Conservation (phyloP, 768 basidiomycete species). For the Pleurotus cornucopiae region DNA sequence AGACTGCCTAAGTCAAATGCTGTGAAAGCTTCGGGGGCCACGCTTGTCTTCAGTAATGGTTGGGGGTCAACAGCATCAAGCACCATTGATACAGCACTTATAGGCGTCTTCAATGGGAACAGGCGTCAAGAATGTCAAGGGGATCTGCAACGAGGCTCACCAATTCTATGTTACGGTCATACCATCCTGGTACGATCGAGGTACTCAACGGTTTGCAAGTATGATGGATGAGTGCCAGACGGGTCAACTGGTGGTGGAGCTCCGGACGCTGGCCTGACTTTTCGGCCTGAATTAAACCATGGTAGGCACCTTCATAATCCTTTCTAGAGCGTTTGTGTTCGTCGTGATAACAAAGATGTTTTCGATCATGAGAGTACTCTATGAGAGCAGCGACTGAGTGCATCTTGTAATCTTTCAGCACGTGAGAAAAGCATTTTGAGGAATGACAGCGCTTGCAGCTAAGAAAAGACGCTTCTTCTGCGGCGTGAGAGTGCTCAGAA, state of each 20-base stretch:
- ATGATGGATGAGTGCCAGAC: constrained; percentile 44
- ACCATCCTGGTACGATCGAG: constrained; percentile 53
- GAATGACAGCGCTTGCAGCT: constrained; percentile 38
- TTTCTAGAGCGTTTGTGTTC: constrained; percentile 22
- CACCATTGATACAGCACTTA: no score
- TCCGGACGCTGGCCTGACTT: constrained; percentile 30
- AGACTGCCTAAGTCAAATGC: neutral
- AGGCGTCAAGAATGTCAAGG: no score
- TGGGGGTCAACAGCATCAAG: no score
- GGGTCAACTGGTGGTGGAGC: constrained; percentile 31
- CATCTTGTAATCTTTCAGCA: constrained; percentile 25
- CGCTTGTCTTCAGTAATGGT: no score
- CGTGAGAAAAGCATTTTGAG: constrained; percentile 33
- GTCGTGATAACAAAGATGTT: neutral
- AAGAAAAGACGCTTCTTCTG: constrained; percentile 19
- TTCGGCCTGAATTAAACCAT: constrained; percentile 17
- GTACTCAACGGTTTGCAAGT: constrained; percentile 44
- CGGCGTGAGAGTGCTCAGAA: constrained; percentile 15
- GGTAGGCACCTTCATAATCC: constrained; percentile 4
- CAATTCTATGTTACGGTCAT: constrained; percentile 34
- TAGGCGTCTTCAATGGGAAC: no score
- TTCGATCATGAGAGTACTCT: constrained; percentile 19
- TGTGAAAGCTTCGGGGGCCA: no score
- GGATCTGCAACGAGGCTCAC: neutral
- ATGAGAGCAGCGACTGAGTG: constrained; percentile 38